These are phyloP conservation scores for Penicillium pulvis DNA, from an alignment of 495 filamentous ascomycete genomes.

Conservation along the genomic window DNA sequence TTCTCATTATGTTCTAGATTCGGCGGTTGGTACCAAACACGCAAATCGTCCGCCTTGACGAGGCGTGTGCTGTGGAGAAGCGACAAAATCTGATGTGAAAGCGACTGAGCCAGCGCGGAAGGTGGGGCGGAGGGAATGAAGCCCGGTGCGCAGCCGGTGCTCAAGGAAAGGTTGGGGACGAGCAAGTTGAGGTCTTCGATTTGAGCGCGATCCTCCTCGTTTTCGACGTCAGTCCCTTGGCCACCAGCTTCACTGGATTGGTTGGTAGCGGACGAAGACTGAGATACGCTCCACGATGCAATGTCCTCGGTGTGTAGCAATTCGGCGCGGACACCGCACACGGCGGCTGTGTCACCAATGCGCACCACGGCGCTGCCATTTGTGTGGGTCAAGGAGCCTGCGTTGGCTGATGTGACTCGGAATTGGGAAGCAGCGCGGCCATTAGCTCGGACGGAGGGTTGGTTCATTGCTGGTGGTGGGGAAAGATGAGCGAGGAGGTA, in stretches of 20 bases:
- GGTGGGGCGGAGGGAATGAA: constrained; percentile 85
- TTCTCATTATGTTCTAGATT: constrained; percentile 44
- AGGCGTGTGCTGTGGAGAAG: constrained; percentile 70
- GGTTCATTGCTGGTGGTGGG: constrained; percentile 52
- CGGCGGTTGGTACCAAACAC: constrained; percentile 66
- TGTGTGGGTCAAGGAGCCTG: constrained; percentile 79
- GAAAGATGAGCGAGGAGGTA: constrained; percentile 88
- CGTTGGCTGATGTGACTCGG: constrained; percentile 71
- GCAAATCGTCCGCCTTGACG: constrained; percentile 61
- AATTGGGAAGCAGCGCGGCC: constrained; percentile 70
- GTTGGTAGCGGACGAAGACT: constrained; percentile 24
- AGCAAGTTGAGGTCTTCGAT: constrained; percentile 67
- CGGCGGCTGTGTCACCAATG: constrained; percentile 83
- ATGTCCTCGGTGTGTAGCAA: constrained; percentile 72
- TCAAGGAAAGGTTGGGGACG: constrained; percentile 89
- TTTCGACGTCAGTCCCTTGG: constrained; percentile 25
- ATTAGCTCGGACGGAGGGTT: constrained; percentile 71
- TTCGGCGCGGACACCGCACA: constrained; percentile 88
- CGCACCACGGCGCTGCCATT: constrained; percentile 88
- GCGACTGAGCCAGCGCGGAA: constrained; percentile 74
- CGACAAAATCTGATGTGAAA: constrained; percentile 73
- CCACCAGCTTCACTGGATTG: constrained; percentile 21
- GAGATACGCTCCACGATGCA: constrained; percentile 58
- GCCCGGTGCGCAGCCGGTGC: constrained; percentile 83
- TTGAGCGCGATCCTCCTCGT: constrained; percentile 54